Evolutionary conservation across 441 rosid genomes (phyloP), one percentile per base, ranked within the genome.

Genomic region (Sinapis alba): DNA sequence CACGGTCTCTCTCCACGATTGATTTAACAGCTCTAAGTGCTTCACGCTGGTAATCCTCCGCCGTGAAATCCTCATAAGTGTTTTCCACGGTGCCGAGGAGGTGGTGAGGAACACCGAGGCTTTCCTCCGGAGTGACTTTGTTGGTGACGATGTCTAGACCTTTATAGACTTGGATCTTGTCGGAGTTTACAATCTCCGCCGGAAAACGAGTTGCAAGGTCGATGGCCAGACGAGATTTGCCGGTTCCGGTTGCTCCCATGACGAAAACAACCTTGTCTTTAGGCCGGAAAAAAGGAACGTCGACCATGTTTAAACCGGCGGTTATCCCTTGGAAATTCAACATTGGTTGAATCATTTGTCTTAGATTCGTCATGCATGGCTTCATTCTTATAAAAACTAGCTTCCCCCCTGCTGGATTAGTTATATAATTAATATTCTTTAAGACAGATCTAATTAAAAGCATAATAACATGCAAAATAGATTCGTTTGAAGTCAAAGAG

Each of bases 201-300:
- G 87, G 81, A 58, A 88, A 84, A 12, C 80, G 87, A 50, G 83
- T 80, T 13, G 97, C 97, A 0, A 92, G 63, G 54, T 89, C 97
- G 68, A 92, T 86, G 12, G 97, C 96, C 0, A 90, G 83, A 56
- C 87, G 85, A n/a, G 97, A 92, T 61, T 92, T 92, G 0, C 97
- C 96, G 3, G 94, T 89, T 47, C 93, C 96, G 2, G 92, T 90
- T 6, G 93, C 90, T 0, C 97, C 96, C 65, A 92, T 85, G 0
- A 90, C 88, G 69, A 89, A 89, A n/a, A 86, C 82, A 0, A 88
- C 87, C 85, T 89, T 92, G 54, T 85, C 85, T 83, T 88, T 84
- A 18, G 85, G 82, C 26, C 82, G 86, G 71, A 84, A 85, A 70
- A 83, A 85, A 0, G 80, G 80, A 13, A 85, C 79, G 54, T 79